Conservation (phyloP, 1,284 basidiomycete genomes). For the Cerioporus squamosus region DNA sequence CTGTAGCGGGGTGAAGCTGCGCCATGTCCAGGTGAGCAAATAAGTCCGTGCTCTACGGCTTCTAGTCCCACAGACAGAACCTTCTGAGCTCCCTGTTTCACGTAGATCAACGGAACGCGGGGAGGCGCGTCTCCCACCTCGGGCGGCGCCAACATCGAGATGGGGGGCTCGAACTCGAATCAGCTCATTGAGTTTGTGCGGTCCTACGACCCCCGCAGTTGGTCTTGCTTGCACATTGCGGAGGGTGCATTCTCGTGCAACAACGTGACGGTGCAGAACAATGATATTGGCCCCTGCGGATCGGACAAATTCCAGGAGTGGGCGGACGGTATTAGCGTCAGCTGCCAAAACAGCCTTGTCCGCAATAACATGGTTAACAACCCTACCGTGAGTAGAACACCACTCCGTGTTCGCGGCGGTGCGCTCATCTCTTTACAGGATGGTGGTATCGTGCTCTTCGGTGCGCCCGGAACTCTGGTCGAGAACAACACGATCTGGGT, state of each 20-base stretch:
- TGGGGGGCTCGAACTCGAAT: constrained; percentile 69
- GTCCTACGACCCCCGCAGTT: constrained; percentile 72
- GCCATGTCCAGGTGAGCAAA: constrained; percentile 68
- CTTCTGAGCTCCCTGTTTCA: constrained; percentile 1
- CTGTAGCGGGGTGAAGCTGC: constrained; percentile 63
- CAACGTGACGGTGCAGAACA: constrained; percentile 71
- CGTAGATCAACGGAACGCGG: constrained; percentile 71
- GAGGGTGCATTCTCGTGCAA: constrained; percentile 72
- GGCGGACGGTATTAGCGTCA: constrained; percentile 87
- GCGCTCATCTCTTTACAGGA: constrained; percentile 44
- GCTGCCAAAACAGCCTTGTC: constrained; percentile 69
- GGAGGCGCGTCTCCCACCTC: constrained; percentile 48
- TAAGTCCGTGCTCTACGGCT: background rate
- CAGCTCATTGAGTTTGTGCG: constrained; percentile 75
- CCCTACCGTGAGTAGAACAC: constrained; percentile 50
- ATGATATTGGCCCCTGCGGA: constrained; percentile 80
- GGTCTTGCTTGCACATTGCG: constrained; percentile 74
- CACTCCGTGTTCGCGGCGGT: background rate
- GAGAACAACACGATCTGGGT: constrained; percentile 78
- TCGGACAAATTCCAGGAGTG: constrained; percentile 70
- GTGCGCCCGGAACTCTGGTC: constrained; percentile 77
- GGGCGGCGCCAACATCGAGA: constrained; percentile 80
- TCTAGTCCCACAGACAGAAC: background rate
- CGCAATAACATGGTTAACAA: constrained; percentile 75
- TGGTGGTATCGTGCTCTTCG: constrained; percentile 84